Percentiles rank a stretch among this genome's conserved stretches.
These are phyloP conservation scores for Austroboletus olivaceoglutinosus DNA, from an alignment of 1,284 basidiomycete species.

Conservation along the genomic window DNA sequence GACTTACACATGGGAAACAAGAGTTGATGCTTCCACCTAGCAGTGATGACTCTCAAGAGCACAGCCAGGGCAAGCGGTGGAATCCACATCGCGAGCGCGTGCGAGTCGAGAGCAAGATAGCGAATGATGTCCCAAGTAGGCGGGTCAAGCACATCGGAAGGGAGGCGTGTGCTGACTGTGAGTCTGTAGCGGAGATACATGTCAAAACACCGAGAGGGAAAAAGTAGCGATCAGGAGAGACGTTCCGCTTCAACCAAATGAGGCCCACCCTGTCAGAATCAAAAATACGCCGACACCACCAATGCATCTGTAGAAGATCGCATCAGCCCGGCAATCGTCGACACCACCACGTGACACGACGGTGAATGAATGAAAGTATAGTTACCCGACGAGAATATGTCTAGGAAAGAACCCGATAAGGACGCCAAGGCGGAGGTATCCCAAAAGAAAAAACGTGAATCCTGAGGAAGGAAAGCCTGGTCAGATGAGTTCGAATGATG, in stretches of 20 bases:
- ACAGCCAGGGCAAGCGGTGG: conserved; percentile 79
- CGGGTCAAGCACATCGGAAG: conserved; percentile 73
- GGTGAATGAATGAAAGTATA: conserved; percentile 6
- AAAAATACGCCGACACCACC: conserved; percentile 96
- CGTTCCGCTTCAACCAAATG: background rate
- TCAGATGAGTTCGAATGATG: conserved; percentile 3
- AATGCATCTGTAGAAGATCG: conserved; percentile 63
- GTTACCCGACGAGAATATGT: conserved; percentile 88
- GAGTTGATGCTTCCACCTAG: conserved; percentile 82
- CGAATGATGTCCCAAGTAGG: conserved; percentile 65
- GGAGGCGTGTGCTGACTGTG: conserved; percentile 79
- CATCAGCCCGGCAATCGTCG: background rate
- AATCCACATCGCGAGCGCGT: conserved; percentile 71
- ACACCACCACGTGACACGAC: background rate
- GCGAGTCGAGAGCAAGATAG: conserved; percentile 57
- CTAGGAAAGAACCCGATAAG: conserved; percentile 96
- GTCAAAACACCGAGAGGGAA: background rate
- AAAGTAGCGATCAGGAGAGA: background rate
- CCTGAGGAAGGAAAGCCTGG: conserved; percentile 39
- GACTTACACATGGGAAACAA: conserved; percentile 85
- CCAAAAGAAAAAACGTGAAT: conserved; percentile 84
- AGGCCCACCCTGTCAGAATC: conserved; percentile 75
- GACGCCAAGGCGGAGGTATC: conserved; percentile 78
- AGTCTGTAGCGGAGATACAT: conserved; percentile 45
- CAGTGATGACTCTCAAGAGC: conserved; percentile 78